A percentile compares a stretch with the other conserved stretches of the same genome.
phyloP scores from a whole-genome alignment of 768 basidiomycete species.

The Macrolepiota dolichaula region DNA sequence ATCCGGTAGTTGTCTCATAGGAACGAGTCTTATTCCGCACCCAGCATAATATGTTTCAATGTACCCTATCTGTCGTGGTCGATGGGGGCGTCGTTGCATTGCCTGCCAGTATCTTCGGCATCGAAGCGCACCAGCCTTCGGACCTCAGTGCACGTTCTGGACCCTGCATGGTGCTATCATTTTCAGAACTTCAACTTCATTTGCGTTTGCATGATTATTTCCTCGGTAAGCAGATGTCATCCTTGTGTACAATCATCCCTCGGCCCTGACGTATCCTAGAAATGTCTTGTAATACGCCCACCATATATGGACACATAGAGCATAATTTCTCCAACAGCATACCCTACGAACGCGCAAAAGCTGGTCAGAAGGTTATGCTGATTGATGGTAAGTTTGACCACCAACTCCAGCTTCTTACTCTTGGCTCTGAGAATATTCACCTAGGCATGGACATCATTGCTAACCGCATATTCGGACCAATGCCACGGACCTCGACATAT shows the following conservation, averaged over 20 bases:
- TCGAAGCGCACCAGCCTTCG: constrained; percentile 24
- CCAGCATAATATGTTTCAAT: constrained; percentile 83
- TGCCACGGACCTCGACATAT: constrained; percentile 81
- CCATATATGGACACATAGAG: constrained; percentile 51
- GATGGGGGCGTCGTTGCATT: constrained; percentile 53
- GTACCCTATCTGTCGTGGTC: constrained; percentile 53
- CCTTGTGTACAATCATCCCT: not conserved
- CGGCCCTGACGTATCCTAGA: constrained; percentile 38
- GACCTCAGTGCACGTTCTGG: constrained; percentile 32
- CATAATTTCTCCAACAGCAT: constrained; percentile 35
- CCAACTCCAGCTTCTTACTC: not conserved
- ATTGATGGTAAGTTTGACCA: constrained; percentile 36
- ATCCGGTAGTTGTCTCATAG: not conserved
- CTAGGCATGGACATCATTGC: constrained; percentile 76
- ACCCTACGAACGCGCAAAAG: constrained; percentile 5
- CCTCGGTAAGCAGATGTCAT: constrained; percentile 57
- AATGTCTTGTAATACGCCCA: constrained; percentile 71
- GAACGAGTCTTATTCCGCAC: constrained; percentile 1
- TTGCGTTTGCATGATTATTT: constrained; percentile 82
- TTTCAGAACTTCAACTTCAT: constrained; percentile 72
- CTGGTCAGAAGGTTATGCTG: constrained; percentile 37
- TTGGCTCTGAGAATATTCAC: constrained; percentile 1
- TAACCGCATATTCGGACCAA: constrained; percentile 86
- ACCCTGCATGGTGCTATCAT: constrained; percentile 47
- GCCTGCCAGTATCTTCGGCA: constrained; percentile 70